Base-by-base conservation (phyloP, 495 filamentous ascomycete genomes). In the Hypoxylon lienhwacheense region DNA sequence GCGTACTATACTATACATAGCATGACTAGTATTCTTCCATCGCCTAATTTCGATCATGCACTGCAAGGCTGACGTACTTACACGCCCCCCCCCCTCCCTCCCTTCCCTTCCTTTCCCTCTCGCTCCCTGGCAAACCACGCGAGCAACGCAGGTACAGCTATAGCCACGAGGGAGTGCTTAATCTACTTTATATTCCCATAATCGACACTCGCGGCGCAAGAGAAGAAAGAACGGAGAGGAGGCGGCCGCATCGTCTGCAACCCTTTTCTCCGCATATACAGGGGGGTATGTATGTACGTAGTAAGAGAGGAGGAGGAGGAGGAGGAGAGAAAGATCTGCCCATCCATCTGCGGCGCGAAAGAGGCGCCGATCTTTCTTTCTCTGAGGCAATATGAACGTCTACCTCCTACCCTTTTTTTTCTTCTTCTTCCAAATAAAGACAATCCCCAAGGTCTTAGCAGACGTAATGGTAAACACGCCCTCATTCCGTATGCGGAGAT, bases 311-410 rank as follows among this genome's bases (percentile, higher is more conserved):
- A n/a, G n/a, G n/a, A n/a, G n/a, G n/a, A n/a, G n/a, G n/a, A n/a
- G n/a, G n/a, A n/a, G n/a, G n/a, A n/a, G n/a, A n/a, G n/a, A n/a
- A n/a, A n/a, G n/a, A n/a, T n/a, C n/a, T n/a, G n/a, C n/a, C n/a
- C n/a, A n/a, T 61, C 36, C 47, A 44, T 39, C 25, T 55, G 58
- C 52, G 55, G 46, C 26, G 58, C 36, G 40, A 52, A 61, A n/a
- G n/a, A n/a, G n/a, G n/a, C n/a, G n/a, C n/a, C n/a, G n/a, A n/a
- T n/a, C n/a, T n/a, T n/a, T n/a, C n/a, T n/a, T n/a, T n/a, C n/a
- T n/a, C n/a, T n/a, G n/a, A n/a, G n/a, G n/a, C n/a, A n/a, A n/a
- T n/a, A n/a, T n/a, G n/a, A n/a, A n/a, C n/a, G n/a, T n/a, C n/a
- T n/a, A n/a, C n/a, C n/a, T n/a, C n/a, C n/a, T n/a, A n/a, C n/a